A percentile compares a stretch with the other conserved stretches of the same genome.
Evolutionary conservation across 2,329 filamentous ascomycete genomes (phyloP).

Genomic region (Aspergillus pseudotamarii): DNA sequence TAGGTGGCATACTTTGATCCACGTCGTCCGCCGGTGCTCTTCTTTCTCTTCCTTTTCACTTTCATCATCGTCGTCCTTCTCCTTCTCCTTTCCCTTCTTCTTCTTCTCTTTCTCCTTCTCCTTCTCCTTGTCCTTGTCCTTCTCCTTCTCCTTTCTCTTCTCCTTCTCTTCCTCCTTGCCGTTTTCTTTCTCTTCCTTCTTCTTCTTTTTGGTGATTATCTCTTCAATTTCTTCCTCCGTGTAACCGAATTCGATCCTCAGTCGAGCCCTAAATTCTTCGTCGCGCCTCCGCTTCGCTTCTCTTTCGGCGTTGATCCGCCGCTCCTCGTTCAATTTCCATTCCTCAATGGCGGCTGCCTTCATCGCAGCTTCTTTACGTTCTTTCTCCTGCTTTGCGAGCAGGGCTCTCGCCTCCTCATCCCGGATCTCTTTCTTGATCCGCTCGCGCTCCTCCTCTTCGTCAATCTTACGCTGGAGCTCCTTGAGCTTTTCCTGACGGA

Average conservation of each 20-base stretch:
- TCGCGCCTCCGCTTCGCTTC: slow-evolving; percentile 36
- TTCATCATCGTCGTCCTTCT: slow-evolving; percentile 28
- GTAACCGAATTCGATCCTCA: slow-evolving; percentile 44
- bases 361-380: slow-evolving; percentile 34
- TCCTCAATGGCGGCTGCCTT: slow-evolving; percentile 47
- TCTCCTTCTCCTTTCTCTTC: slow-evolving; percentile 41
- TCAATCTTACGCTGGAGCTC: slow-evolving; percentile 38
- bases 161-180: slow-evolving; percentile 34
- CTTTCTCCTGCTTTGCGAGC: slow-evolving; percentile 35
- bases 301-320: slow-evolving; percentile 31
- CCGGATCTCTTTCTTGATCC: slow-evolving; percentile 36
- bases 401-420: slow-evolving; percentile 50
- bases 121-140: slow-evolving; percentile 31
- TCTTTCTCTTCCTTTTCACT: slow-evolving; percentile 24
- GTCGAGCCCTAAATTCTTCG: slow-evolving; percentile 38
- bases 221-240: slow-evolving; percentile 47
- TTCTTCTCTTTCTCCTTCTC: slow-evolving; percentile 38
- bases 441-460: slow-evolving; percentile 51
- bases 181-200: slow-evolving; percentile 29
- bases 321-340: slow-evolving; percentile 38
- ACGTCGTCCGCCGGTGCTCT: slow-evolving; percentile 37
- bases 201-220: slow-evolving; percentile 44
- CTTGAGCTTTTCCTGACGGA: slow-evolving; percentile 34
- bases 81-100: slow-evolving; percentile 27
- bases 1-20: slow-evolving; percentile 43